phyloP scores from a whole-genome alignment of 1,139 yeast genomes.

The Yamadazyma mexicana region DNA sequence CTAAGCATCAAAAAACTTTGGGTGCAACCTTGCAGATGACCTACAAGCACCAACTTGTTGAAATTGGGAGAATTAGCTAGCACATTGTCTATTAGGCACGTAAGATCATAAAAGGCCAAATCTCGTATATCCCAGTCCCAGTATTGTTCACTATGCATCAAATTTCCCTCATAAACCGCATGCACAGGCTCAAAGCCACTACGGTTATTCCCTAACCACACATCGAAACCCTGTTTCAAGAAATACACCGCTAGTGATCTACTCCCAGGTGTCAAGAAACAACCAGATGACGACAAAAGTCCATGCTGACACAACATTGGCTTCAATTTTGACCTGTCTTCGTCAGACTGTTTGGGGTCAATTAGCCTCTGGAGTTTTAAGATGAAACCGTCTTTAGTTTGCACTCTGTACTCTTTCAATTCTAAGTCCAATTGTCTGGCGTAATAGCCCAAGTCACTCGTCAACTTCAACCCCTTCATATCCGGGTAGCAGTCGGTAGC shows the following conservation, averaged over 20 bases:
- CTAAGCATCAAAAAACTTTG: conserved; percentile 66
- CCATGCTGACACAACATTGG: conserved; percentile 87
- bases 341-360: conserved; percentile 45
- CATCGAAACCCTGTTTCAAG: conserved; percentile 69
- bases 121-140: conserved; percentile 91
- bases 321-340: conserved; percentile 28
- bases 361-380: conserved; percentile 64
- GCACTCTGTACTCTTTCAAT: conserved; percentile 56
- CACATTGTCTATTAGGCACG: conserved; percentile 68
- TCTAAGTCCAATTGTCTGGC: conserved; percentile 60
- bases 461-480: conserved; percentile 27
- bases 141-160: conserved; percentile 49
- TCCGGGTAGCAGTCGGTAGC: conserved; percentile 28
- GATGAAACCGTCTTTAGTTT: conserved; percentile 80
- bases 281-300: conserved; percentile 80
- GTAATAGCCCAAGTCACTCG: conserved; percentile 56
- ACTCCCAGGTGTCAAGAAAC: conserved; percentile 75
- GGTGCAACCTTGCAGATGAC: conserved; percentile 94
- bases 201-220: conserved; percentile 93
- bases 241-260: conserved; percentile 73
- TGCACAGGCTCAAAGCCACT: conserved; percentile 80
- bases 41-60: conserved; percentile 59
- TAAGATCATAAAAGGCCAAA: conserved; percentile 76
- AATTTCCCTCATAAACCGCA: conserved; percentile 32
- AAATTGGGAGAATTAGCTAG: conserved; percentile 40